Percentiles rank a stretch among this genome's conserved stretches.
These are phyloP conservation scores for Cordyceps militaris DNA, from an alignment of 2,329 filamentous ascomycete species.

Conservation along the genomic window DNA sequence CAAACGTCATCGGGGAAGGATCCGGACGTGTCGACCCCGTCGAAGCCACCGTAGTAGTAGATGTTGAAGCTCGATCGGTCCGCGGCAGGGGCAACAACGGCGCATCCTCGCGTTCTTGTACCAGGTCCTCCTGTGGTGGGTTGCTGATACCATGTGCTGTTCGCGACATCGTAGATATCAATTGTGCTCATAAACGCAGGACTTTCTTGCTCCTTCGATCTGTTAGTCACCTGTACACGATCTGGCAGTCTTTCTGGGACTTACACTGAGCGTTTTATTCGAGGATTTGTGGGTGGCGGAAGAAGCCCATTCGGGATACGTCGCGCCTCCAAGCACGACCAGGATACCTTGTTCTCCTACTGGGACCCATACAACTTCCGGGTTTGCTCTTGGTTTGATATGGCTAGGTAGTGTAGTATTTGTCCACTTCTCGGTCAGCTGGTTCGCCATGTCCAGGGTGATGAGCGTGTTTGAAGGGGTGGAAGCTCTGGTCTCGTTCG, in stretches of 20 bases:
- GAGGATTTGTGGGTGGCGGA: conserved; percentile 19
- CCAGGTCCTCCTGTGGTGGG: conserved; percentile 54
- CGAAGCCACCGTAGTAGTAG: conserved; percentile 76
- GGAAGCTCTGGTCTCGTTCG: conserved; percentile 32
- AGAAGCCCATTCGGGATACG: conserved; percentile 44
- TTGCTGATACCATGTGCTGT: conserved; percentile 61
- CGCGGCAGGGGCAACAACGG: conserved; percentile 63
- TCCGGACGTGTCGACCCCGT: conserved; percentile 36
- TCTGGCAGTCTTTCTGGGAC: conserved; percentile 10
- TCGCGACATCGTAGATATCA: conserved; percentile 70
- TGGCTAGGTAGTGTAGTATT: conserved; percentile 46
- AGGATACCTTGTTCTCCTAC: conserved; percentile 70
- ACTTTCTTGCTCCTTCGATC: conserved; percentile 52
- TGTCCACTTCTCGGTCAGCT: conserved; percentile 45
- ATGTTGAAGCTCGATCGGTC: conserved; percentile 73
- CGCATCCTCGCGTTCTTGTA: conserved; percentile 59
- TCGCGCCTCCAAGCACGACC: conserved; percentile 69
- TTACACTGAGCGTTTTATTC: conserved; percentile 27
- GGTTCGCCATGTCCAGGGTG: conserved; percentile 49
- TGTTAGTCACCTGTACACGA: not conserved
- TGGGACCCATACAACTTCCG: conserved; percentile 68
- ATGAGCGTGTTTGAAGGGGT: conserved; percentile 51
- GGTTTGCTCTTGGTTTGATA: conserved; percentile 51
- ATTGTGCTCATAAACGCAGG: conserved; percentile 64
- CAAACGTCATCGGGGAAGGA: conserved; percentile 62